Evolutionary conservation across 2,329 filamentous ascomycete species (phyloP).

Genomic region (Aureobasidium sp.): DNA sequence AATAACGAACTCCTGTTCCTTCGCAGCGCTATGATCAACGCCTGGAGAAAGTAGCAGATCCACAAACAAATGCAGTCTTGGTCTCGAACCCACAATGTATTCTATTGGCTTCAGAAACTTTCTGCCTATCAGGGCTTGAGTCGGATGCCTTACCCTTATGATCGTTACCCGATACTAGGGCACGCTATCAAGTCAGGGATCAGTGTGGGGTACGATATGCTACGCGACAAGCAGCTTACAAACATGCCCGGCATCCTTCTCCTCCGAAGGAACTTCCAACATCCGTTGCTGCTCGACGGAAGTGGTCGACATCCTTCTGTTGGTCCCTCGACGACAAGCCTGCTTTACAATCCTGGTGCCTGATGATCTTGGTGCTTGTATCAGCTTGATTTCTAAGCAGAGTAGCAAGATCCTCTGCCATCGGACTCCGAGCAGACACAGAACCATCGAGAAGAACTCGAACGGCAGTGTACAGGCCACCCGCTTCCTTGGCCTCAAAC

Average conservation of each 20-base stretch:
- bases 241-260: background rate
- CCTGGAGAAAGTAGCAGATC: background rate
- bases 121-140: background rate
- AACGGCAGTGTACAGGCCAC: background rate
- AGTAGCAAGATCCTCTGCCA: background rate
- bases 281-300: background rate
- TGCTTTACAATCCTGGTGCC: background rate
- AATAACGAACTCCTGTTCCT: background rate
- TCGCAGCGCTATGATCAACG: background rate
- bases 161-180: background rate
- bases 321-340: too few species aligned
- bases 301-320: background rate
- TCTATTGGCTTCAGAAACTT: background rate
- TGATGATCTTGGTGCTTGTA: background rate
- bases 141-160: background rate
- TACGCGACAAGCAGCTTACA: constrained; percentile 1
- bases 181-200: background rate
- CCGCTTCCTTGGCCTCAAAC: background rate
- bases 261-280: background rate
- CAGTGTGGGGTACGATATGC: background rate
- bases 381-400: background rate
- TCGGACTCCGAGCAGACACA: background rate
- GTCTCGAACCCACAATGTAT: background rate
- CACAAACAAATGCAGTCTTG: background rate
- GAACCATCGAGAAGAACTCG: background rate